Evolutionary conservation across 768 basidiomycete genomes (phyloP), one percentile per base, ranked within the genome.

Genomic region (Hypsizygus marmoreus): DNA sequence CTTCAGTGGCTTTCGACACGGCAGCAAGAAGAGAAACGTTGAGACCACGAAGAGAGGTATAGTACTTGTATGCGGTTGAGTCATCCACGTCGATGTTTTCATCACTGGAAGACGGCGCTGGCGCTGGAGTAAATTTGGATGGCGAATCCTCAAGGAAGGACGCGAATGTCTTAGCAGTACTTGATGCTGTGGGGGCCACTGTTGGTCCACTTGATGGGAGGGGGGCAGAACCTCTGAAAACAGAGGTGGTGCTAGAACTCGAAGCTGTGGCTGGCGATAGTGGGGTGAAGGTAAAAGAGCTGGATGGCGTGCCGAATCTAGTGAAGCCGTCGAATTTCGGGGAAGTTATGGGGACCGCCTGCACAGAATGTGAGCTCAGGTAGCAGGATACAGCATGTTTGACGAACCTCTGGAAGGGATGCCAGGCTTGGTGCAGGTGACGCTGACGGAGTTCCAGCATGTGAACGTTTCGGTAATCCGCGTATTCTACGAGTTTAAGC

Each of bases 21-120:
- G 78, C 74, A n/a, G 75, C 68, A 17, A 86, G 60, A 49, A 90
- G 70, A 2, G 85, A 86, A 25, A 76, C 64, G 56, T 91, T 91
- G 31, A 91, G 73, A 11, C 87, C 88, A 26, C 88, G 82, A n/a
- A 91, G 74, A 19, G 81, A 77, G 30, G 69, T 78, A 66, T 81
- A 88, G 59, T 84, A 88, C 41, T 79, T 77, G 12, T 80, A 54
- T 26, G 74, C 71, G 12, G 55, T 54, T 24, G 67, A 56, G 28
- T 64, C 58, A n/a, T 51, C 63, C 50, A 53, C 67, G 52, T 51
- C 53, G 52, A 33, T 14, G 45, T 49, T 23, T n/a, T n/a, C n/a
- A n/a, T 40, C 44, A 10, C 12, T 39, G 4, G 60, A 42, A 4
- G 57, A 14, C 37, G 34, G 56, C 19, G 14, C 54, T 42, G 44